phyloP scores from a whole-genome alignment of 164 flowering plant genomes.

The Tetrastigma voinierianum region DNA sequence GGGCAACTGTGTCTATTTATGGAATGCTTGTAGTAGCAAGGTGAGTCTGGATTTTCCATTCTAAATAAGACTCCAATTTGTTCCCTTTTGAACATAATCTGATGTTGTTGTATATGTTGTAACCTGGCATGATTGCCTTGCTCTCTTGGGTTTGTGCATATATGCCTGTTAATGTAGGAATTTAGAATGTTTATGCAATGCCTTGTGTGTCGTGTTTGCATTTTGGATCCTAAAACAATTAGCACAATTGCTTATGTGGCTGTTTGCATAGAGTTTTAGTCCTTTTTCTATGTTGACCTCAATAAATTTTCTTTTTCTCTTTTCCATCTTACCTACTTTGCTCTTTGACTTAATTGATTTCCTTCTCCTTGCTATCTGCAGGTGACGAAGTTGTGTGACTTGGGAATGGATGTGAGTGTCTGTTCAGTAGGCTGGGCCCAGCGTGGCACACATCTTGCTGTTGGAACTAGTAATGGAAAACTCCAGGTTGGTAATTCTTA shows the following conservation, averaged over 20 bases:
- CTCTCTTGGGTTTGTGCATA: too few species aligned
- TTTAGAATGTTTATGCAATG: too few species aligned
- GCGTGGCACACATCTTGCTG: constrained; percentile 80
- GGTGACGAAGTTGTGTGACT: constrained; percentile 93
- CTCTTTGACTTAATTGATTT: constrained; percentile 2
- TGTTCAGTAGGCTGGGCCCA: constrained; percentile 98
- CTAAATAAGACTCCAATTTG: neutral
- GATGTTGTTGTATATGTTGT: neutral
- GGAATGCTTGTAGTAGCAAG: constrained; percentile 99
- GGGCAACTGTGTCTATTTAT: constrained; percentile 88
- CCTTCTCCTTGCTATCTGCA: constrained; percentile 22
- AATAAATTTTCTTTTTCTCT: neutral
- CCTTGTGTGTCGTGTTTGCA: too few species aligned
- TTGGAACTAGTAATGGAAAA: constrained; percentile 85
- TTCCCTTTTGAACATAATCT: neutral
- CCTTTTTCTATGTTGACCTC: neutral
- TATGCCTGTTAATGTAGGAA: too few species aligned
- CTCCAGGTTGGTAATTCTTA: constrained; percentile 61
- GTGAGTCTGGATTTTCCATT: constrained; percentile 28
- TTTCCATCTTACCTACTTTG: neutral
- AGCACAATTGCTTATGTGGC: too few species aligned
- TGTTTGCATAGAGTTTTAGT: neutral
- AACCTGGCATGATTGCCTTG: neutral
- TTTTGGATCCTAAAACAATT: too few species aligned
- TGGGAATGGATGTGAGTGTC: constrained; percentile 84